A percentile compares a stretch with the other conserved stretches of the same genome.
Conservation (phyloP, 1,139 yeast genomes). For the Zygosaccharomyces sapae region DNA sequence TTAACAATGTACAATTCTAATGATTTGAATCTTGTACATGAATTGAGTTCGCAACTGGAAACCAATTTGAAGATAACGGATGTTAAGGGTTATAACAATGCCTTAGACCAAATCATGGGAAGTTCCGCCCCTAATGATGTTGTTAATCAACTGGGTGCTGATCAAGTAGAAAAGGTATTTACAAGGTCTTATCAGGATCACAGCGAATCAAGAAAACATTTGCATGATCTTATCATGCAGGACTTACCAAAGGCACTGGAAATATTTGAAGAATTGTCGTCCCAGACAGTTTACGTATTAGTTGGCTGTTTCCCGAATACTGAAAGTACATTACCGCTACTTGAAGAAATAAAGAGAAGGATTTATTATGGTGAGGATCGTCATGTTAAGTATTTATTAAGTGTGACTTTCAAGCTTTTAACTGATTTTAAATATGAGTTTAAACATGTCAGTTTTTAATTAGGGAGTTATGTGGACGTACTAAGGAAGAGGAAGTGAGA, state of each 20-base stretch:
- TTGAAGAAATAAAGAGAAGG: constrained; percentile 21
- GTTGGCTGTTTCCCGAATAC: constrained; percentile 24
- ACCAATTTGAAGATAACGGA: constrained; percentile 14
- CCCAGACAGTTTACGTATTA: constrained; percentile 22
- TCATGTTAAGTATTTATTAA: constrained; percentile 20
- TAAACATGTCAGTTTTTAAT: constrained; percentile 24
- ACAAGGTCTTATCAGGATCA: constrained; percentile 31
- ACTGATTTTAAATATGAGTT: constrained; percentile 25
- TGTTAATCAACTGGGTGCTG: constrained; percentile 4
- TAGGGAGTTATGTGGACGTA: constrained; percentile 23
- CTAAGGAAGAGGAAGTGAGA: constrained; percentile 21
- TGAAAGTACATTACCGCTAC: constrained; percentile 19
- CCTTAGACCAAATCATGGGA: constrained; percentile 17
- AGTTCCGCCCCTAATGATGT: constrained; percentile 4
- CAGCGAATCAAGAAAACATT: constrained; percentile 21
- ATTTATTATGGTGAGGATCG: constrained; percentile 23
- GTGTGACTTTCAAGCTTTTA: constrained; percentile 24
- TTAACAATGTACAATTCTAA: not conserved
- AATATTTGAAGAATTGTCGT: constrained; percentile 22
- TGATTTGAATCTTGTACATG: constrained; percentile 9
- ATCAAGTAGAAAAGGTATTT: constrained; percentile 23
- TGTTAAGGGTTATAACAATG: constrained; percentile 14
- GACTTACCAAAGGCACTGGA: constrained; percentile 20
- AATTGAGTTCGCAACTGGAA: constrained; percentile 18
- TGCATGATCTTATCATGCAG: constrained; percentile 16